Evolutionary conservation across 1,139 yeast species (phyloP).

Genomic region (Groenewaldozyma sp.): DNA sequence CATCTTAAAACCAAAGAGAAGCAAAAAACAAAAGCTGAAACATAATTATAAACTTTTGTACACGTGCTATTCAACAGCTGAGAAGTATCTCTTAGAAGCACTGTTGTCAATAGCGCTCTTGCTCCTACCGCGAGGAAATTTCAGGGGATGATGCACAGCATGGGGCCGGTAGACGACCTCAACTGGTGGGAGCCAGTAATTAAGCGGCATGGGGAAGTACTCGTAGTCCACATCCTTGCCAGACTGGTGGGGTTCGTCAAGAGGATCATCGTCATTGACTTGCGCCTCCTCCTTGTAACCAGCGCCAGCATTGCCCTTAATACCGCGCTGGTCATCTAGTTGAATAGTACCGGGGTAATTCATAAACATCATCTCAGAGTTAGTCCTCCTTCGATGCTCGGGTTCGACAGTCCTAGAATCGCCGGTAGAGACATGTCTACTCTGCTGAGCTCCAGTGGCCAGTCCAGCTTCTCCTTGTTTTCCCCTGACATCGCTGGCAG

Average conservation of each 20-base stretch:
- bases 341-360: neutral
- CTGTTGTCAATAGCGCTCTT: slow-evolving; percentile 23
- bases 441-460: neutral
- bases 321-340: neutral
- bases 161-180: slow-evolving; percentile 55
- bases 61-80: slow-evolving; percentile 31
- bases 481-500: neutral
- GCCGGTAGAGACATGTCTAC: neutral
- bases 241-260: neutral
- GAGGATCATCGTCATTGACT: neutral
- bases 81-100: slow-evolving; percentile 35
- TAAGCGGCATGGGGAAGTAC: slow-evolving; percentile 48
- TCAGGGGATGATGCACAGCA: slow-evolving; percentile 39
- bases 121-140: slow-evolving; percentile 16
- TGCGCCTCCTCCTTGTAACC: neutral
- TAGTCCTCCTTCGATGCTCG: neutral
- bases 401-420: neutral
- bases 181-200: slow-evolving; percentile 50
- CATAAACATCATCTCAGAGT: neutral
- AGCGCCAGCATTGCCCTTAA: neutral
- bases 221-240: slow-evolving; percentile 32
- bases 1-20: no score
- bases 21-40: no score
- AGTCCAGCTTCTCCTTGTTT: neutral
- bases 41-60: no score